These are phyloP conservation scores for Citrus unshiu DNA, from an alignment of 345 rosid species.

Conservation along the genomic window DNA sequence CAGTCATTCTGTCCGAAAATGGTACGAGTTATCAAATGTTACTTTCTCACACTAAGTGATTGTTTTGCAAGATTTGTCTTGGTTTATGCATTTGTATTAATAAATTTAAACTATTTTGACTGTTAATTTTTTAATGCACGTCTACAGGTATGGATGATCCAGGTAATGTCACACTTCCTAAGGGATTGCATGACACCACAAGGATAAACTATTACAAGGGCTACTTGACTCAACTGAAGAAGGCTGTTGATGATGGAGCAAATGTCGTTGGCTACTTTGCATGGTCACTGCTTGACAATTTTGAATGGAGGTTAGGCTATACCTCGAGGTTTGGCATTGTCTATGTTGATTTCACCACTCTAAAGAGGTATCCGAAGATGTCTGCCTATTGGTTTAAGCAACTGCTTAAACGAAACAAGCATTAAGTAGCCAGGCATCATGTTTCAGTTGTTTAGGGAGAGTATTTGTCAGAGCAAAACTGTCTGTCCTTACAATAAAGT, in stretches of 20 bases:
- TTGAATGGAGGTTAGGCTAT: conserved; percentile 91
- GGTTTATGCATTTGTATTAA: neutral
- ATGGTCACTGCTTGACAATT: conserved; percentile 95
- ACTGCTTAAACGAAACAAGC: conserved; percentile 40
- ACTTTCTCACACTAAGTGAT: neutral
- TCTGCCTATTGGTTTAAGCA: conserved; percentile 88
- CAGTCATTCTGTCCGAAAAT: conserved; percentile 77
- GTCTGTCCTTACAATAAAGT: neutral
- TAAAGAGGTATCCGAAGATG: conserved; percentile 88
- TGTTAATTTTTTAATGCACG: neutral
- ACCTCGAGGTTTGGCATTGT: conserved; percentile 95
- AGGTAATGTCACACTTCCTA: conserved; percentile 62
- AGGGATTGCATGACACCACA: conserved; percentile 73
- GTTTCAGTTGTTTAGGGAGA: neutral
- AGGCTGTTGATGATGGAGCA: conserved; percentile 80
- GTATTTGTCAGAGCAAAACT: neutral
- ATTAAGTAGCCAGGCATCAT: conserved; percentile 7
- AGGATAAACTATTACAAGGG: conserved; percentile 71
- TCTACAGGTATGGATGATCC: conserved; percentile 86
- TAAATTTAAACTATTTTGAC: neutral
- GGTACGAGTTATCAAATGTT: conserved; percentile 34
- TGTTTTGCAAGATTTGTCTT: neutral
- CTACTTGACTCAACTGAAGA: conserved; percentile 79
- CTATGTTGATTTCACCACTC: conserved; percentile 63
- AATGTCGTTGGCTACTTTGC: conserved; percentile 85